These are phyloP conservation scores for Adiantum capillusveneris DNA, from an alignment of 75 land plant species.

Conservation along the genomic window DNA sequence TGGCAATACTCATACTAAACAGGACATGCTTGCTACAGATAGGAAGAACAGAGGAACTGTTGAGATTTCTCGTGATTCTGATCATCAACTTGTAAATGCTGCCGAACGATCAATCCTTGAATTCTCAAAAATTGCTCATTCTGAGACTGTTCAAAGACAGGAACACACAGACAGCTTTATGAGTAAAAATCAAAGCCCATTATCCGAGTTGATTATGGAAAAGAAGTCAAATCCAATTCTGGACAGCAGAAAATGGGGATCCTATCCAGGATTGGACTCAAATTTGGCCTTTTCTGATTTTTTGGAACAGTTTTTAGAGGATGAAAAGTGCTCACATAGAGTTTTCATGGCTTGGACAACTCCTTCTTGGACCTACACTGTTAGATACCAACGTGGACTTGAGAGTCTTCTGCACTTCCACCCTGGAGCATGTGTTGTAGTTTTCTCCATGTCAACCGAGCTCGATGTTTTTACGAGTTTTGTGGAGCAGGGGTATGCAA, in stretches of 20 bases:
- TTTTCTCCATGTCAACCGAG: slow-evolving; percentile 88
- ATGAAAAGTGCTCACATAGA: slow-evolving; percentile 43
- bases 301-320: slow-evolving; percentile 55
- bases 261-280: slow-evolving; percentile 70
- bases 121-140: not conserved
- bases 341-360: slow-evolving; percentile 96
- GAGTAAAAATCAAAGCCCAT: slow-evolving; percentile 5
- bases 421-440: slow-evolving; percentile 79
- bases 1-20: slow-evolving; percentile 11
- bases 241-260: slow-evolving; percentile 61
- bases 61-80: not conserved
- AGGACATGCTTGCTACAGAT: too few species aligned
- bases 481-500: slow-evolving; percentile 83
- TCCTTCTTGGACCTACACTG: slow-evolving; percentile 79
- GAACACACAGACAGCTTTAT: not conserved
- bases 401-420: slow-evolving; percentile 79
- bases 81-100: not conserved
- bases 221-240: not conserved
- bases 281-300: slow-evolving; percentile 59
- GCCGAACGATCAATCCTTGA: slow-evolving; percentile 4
- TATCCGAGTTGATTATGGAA: too few species aligned
- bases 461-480: slow-evolving; percentile 74
- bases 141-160: not conserved
- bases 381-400: slow-evolving; percentile 77
- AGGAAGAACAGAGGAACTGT: not conserved